Base-by-base conservation (phyloP, 1,284 basidiomycete species). In the Irpex lacteus region DNA sequence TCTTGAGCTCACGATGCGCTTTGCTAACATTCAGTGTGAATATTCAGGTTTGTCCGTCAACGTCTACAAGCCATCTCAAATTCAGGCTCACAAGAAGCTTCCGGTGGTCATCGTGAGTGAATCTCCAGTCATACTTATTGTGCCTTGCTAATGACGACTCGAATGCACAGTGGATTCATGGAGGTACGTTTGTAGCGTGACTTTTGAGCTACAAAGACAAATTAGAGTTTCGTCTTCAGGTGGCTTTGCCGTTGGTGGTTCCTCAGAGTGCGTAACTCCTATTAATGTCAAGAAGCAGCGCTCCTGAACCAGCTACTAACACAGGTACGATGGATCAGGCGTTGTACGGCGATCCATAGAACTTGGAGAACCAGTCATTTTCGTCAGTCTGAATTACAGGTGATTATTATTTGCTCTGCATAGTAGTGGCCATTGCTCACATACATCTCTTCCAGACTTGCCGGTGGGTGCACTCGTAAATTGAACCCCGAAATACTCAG, bases 161-260 rank as follows among this genome's bases (percentile, higher is more conserved):
- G 19, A 11, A 26, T 54, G 9, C 11, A 5, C 2, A 85, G 82
- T 85, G 83, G 83, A 82, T 87, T 50, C 84, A 77, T 63, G 85
- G 84, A 68, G 84, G 78, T 83, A 69, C 62, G 74, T 52, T 18
- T 76, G 4, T 49, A 18, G 37, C 18, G 26, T 26, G 26, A 26
- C 26, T 26, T 63, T 59, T 70, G n/a, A 8, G 15, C 53, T 56
- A 37, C 55, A 7, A 8, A 18, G 7, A n/a, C 13, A 52, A 8
- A 18, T 38, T 26, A 38, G 19, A 9, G 11, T 5, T 44, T n/a
- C 37, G 15, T 18, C 47, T 44, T 44, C 38, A 73, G 72, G 72
- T 38, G 74, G 74, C 3, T 76, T 76, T 57, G 72, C 75, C 60
- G 63, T 73, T 67, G 70, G 70, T 38, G 63, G 63, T 11, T 62